Percentiles rank a stretch among this genome's conserved stretches.
Conservation (phyloP, 2,329 filamentous ascomycete species). For the Diaporthe sp. region DNA sequence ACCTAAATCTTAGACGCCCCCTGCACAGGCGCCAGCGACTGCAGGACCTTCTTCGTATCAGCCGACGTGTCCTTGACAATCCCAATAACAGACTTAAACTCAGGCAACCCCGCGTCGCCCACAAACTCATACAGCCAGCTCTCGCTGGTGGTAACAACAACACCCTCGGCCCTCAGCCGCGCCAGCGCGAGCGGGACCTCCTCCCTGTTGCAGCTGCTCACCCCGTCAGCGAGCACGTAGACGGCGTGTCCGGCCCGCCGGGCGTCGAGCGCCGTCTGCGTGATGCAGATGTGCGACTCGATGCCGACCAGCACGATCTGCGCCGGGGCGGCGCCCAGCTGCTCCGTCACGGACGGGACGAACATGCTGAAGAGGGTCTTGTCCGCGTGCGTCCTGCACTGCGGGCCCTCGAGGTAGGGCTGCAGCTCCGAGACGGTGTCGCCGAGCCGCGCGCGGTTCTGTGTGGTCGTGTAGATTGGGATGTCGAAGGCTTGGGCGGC, state of each 20-base stretch:
- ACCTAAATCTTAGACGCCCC: slow-evolving; percentile 65
- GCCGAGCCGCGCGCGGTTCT: slow-evolving; percentile 84
- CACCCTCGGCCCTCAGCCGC: slow-evolving; percentile 81
- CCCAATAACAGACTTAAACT: slow-evolving; percentile 80
- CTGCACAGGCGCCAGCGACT: slow-evolving; percentile 70
- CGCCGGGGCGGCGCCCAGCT: slow-evolving; percentile 48
- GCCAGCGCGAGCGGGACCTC: slow-evolving; percentile 86
- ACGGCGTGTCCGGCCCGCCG: slow-evolving; percentile 82
- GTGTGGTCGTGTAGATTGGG: slow-evolving; percentile 88
- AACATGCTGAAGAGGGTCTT: slow-evolving; percentile 95
- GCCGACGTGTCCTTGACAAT: slow-evolving; percentile 83
- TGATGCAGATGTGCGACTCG: slow-evolving; percentile 94
- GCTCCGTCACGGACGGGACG: slow-evolving; percentile 73
- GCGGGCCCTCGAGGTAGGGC: slow-evolving; percentile 64
- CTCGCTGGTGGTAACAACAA: slow-evolving; percentile 87
- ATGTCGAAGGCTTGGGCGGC: slow-evolving; percentile 77
- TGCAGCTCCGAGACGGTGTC: slow-evolving; percentile 81
- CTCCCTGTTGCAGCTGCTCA: slow-evolving; percentile 87
- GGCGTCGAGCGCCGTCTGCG: slow-evolving; percentile 90
- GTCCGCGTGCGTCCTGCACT: slow-evolving; percentile 71
- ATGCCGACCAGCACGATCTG: slow-evolving; percentile 89
- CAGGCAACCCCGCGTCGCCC: slow-evolving; percentile 80
- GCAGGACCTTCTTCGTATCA: slow-evolving; percentile 78
- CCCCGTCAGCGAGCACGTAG: slow-evolving; percentile 89
- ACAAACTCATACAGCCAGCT: slow-evolving; percentile 91